A percentile compares a stretch with the other conserved stretches of the same genome.
phyloP scores from a whole-genome alignment of 176 grass and related monocot species.

The Areca catechu region DNA sequence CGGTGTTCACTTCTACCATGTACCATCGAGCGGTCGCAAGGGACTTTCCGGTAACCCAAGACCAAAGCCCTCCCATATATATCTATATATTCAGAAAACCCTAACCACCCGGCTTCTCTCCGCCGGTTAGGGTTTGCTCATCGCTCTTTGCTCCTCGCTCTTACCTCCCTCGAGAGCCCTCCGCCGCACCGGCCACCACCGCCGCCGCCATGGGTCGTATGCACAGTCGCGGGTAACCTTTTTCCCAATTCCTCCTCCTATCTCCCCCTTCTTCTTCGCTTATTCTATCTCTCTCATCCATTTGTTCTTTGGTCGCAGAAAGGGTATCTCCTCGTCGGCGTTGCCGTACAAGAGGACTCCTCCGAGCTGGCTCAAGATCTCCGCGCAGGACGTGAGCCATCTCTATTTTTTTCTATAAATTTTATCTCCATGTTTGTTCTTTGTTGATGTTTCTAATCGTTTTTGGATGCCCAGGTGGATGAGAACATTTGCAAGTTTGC shows the following conservation, averaged over 20 bases:
- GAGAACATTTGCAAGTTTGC: too few species aligned
- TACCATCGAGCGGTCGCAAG: too few species aligned
- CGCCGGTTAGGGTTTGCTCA: too few species aligned
- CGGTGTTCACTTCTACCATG: too few species aligned
- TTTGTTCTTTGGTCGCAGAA: conserved; percentile 19
- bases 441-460: background rate
- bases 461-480: background rate
- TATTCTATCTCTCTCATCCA: too few species aligned
- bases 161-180: background rate
- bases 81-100: too few species aligned
- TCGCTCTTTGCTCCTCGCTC: background rate
- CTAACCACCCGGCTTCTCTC: too few species aligned
- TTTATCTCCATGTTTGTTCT: conserved; percentile 12
- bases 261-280: background rate
- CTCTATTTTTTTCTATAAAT: background rate
- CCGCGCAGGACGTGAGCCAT: conserved; percentile 33
- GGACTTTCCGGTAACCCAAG: too few species aligned
- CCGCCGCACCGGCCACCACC: conserved; percentile 6
- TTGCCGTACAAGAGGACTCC: conserved; percentile 87
- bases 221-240: conserved; percentile 69
- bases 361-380: conserved; percentile 63
- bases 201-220: conserved; percentile 71
- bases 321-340: conserved; percentile 91
- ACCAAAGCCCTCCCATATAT: too few species aligned
- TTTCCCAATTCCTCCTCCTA: accelerated